Percentiles rank a stretch among this genome's conserved stretches.
Conservation (phyloP, 2,329 filamentous ascomycete species). For the Ophiostoma perfectum region DNA sequence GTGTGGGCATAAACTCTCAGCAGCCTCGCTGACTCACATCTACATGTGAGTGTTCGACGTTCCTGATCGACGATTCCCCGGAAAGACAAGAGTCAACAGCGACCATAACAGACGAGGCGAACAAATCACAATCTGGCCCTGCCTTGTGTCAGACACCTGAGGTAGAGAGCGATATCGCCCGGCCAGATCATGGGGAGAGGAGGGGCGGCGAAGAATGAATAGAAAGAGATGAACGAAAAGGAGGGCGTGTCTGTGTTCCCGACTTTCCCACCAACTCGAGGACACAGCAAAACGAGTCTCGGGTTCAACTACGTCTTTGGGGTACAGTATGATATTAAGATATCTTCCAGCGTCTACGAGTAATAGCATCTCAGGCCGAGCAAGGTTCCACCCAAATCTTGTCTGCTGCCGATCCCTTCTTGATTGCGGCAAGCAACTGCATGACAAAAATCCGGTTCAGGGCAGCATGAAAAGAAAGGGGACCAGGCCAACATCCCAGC, state of each 20-base stretch:
- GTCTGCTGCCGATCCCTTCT: neutral
- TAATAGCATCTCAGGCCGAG: neutral
- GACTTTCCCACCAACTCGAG: neutral
- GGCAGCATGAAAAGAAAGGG: neutral
- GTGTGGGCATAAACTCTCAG: neutral
- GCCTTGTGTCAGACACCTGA: neutral
- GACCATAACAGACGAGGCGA: neutral
- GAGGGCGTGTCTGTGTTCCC: no score
- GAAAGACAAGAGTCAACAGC: slow-evolving; percentile 3
- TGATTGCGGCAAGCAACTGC: slow-evolving; percentile 3
- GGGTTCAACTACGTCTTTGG: neutral
- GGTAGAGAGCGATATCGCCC: neutral
- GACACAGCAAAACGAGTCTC: neutral
- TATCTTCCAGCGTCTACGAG: neutral
- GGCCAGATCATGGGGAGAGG: neutral
- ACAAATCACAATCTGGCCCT: neutral
- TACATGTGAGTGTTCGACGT: slow-evolving; percentile 15
- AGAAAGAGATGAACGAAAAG: no score
- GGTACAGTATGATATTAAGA: neutral
- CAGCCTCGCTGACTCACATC: neutral
- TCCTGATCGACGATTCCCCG: neutral
- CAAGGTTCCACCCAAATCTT: slow-evolving; percentile 6
- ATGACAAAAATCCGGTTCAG: slow-evolving; percentile 9
- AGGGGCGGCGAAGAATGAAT: no score
- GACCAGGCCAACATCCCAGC: neutral